Base-by-base conservation (phyloP, 441 rosid genomes). In the Eutrema salsugineum region DNA sequence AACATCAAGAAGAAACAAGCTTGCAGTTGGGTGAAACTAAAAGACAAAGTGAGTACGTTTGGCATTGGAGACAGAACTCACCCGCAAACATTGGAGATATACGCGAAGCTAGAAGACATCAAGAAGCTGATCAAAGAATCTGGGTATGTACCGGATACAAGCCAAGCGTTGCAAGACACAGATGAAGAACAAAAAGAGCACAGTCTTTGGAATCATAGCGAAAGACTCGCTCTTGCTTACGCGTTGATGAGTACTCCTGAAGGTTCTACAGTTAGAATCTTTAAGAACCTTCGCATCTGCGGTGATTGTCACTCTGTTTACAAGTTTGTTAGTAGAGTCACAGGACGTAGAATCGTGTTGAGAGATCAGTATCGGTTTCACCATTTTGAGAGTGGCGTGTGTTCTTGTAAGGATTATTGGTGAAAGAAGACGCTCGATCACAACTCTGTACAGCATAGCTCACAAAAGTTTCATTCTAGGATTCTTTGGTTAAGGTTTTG, bases 121-220 rank as follows among this genome's bases (percentile, higher is more conserved):
- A 92, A 81, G 86, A 87, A 77, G 80, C 80, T 83, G 82, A 85
- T 92, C 14, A 87, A 76, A 78, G 94, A 90, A 79, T 87, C 89
- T 24, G 96, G 97, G 40, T 88, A 88, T 63, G 76, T 90, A 16
- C 80, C 96, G 17, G 93, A 90, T 70, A 92, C 89, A 40, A 87
- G 91, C 82, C 76, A 71, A 51, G 87, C 92, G 20, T 80, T 92
- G 82, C 97, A 89, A 51, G 97, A 92, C 67, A 90, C 93, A 27
- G 94, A 92, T 76, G 97, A 88, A 65, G 96, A 92, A 77, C 93
- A 90, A 32, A 92, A 88, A 73, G 97, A 90, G 63, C 94, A 90
- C 19, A 85, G 83, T 75, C 89, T 92, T 42, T 90, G 98, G 98
- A 85, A 85, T 69, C 97, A 90, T 67, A 88, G 97, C 38, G 96